A percentile compares a stretch with the other conserved stretches of the same genome.
These are phyloP conservation scores for Ziziphus jujuba DNA, from an alignment of 306 rosid species.

Conservation along the genomic window DNA sequence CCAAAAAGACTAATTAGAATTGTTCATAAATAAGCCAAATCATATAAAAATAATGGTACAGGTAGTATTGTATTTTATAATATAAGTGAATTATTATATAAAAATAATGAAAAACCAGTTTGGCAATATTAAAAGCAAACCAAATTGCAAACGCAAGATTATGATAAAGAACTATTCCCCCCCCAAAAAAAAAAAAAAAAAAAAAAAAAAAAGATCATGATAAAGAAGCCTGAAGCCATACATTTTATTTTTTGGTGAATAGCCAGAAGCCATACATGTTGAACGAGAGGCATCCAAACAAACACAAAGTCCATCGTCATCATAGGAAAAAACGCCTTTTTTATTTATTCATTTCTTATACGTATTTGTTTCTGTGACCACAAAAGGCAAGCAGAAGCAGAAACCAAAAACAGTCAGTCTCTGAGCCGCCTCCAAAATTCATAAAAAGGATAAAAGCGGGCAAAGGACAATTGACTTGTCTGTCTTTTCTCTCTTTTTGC, in stretches of 20 bases:
- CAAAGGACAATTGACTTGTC: background rate
- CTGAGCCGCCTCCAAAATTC: constrained; percentile 10
- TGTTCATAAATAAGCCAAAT: background rate
- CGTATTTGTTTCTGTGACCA: constrained; percentile 23
- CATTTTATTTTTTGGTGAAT: too few relatives aligned
- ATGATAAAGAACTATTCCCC: constrained; percentile 12
- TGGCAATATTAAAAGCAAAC: constrained; percentile 2
- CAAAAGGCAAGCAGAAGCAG: constrained; percentile 19
- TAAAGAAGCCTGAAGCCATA: background rate
- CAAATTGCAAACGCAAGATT: constrained; percentile 14
- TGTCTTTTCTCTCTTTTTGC: background rate
- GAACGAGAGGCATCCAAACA: constrained; percentile 6
- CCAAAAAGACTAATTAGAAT: background rate
- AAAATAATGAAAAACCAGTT: background rate
- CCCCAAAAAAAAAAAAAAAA: too few relatives aligned
- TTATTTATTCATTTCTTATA: background rate
- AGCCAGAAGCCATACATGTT: too few relatives aligned
- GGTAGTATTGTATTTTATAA: background rate
- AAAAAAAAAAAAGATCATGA: constrained; percentile 5
- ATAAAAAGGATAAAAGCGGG: background rate
- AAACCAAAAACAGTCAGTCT: constrained; percentile 9
- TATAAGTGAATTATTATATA: background rate
- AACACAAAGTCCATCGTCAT: constrained; percentile 1
- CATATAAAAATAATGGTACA: constrained; percentile 8
- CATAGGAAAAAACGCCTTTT: background rate